These are phyloP conservation scores for Talaromyces rugulosus DNA, from an alignment of 2,329 filamentous ascomycete genomes.

Conservation along the genomic window DNA sequence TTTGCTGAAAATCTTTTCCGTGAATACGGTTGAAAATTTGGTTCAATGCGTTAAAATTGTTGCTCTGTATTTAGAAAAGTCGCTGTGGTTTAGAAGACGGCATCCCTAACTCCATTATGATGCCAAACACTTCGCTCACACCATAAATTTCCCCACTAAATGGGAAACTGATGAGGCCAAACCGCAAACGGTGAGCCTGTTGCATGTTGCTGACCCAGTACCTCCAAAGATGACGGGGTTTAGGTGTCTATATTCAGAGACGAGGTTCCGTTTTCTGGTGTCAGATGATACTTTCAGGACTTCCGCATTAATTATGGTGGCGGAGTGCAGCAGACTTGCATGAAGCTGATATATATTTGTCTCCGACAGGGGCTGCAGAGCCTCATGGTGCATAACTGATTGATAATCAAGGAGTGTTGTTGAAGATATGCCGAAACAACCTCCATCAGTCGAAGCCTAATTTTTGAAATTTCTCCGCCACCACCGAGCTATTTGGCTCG, in stretches of 20 bases:
- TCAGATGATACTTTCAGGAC: neutral
- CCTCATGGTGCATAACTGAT: neutral
- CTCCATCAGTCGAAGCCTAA: neutral
- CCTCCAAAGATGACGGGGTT: neutral
- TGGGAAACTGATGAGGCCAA: neutral
- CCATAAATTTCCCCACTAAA: neutral
- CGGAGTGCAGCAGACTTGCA: neutral
- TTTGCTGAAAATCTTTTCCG: neutral
- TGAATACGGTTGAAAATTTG: neutral
- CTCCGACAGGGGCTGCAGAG: neutral
- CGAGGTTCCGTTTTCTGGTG: neutral
- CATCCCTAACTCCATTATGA: neutral
- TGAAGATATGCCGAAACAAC: too few relatives aligned
- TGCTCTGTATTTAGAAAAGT: neutral
- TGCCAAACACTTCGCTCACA: neutral
- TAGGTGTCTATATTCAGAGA: neutral
- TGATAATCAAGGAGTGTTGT: neutral
- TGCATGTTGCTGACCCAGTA: neutral
- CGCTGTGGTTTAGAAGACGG: neutral
- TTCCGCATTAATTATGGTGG: neutral
- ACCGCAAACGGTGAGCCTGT: neutral
- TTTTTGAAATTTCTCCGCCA: slow-evolving; percentile 39
- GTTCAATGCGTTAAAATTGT: neutral
- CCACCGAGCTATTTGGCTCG: neutral
- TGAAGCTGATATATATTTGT: neutral